Evolutionary conservation across 257 asterid species (phyloP), one percentile per base, ranked within the genome.

Genomic region (Petunia secreta): DNA sequence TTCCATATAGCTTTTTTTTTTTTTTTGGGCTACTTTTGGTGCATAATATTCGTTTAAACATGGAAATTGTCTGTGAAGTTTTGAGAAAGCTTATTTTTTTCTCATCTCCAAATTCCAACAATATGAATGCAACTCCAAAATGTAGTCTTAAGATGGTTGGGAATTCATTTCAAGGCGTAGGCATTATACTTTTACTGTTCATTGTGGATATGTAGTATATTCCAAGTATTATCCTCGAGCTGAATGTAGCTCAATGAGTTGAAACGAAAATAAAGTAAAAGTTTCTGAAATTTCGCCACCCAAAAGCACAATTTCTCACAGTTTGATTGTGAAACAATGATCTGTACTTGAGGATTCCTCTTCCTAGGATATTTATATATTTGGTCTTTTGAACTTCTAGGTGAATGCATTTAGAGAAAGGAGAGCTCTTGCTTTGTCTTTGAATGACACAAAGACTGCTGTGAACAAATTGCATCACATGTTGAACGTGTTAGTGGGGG

Each of bases 391-490:
- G 65, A 34, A 52, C 25, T 63, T 41, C 3, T 88, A 96, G 99
- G 98, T 96, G 6, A 90, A 90, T 83, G 98, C 88, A 41, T 96
- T 94, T 84, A 86, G 98, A 84, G 99, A 94, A 60, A 85, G 98
- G 40, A 87, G 97, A 79, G 99, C 97, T 63, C 96, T 96, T 62
- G 98, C 98, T 14, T 83, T 94, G 83, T 91, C 99, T 43, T 83
- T 96, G n/a, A 89, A 96, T 57, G 99, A 96, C 91, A 96, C 99
- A 1, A 96, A 94, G 88, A 96, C 98, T 3, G 98, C 97, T 0
- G 98, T 96, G 6, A 89, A 92, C 92, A 92, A 89, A 79, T 89
- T 94, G n/a, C 98, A 94, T 86, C 94, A 91, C 7, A 91, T 96
- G 94, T 83, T 92, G 85, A 89, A 94, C 63, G 90, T n/a, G 57